Conservation (phyloP, 2,329 filamentous ascomycete species). For the Xylariaceae sp. region DNA sequence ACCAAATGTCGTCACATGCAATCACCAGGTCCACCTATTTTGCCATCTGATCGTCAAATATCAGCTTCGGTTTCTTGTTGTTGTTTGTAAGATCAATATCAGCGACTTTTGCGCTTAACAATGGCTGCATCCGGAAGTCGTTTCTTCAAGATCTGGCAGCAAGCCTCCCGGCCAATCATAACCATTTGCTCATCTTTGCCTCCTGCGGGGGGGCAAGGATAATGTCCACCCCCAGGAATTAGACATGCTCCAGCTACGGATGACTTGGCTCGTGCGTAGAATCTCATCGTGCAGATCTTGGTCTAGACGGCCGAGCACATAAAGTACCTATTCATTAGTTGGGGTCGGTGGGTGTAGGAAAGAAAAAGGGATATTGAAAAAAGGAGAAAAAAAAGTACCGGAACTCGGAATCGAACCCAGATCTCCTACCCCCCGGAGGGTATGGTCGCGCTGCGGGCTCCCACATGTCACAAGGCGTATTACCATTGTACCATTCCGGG, state of each 20-base stretch:
- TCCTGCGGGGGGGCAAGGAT: neutral
- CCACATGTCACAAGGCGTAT: no score
- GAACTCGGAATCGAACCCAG: no score
- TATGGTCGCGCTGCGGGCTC: no score
- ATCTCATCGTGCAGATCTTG: slow-evolving; percentile 8
- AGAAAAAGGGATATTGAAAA: no score
- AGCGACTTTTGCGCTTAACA: slow-evolving; percentile 11
- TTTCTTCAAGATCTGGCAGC: slow-evolving; percentile 12
- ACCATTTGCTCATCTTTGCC: slow-evolving; percentile 10
- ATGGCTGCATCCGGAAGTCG: slow-evolving; percentile 8
- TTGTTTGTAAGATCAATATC: slow-evolving; percentile 13
- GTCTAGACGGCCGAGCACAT: slow-evolving; percentile 9
- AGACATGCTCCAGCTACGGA: slow-evolving; percentile 13
- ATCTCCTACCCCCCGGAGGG: no score
- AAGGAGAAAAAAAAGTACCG: no score
- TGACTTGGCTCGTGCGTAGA: slow-evolving; percentile 11
- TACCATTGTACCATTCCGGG: no score
- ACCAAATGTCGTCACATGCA: slow-evolving; percentile 16
- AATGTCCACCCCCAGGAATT: slow-evolving; percentile 14
- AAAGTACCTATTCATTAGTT: no score
- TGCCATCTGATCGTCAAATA: slow-evolving; percentile 10
- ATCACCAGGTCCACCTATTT: slow-evolving; percentile 14
- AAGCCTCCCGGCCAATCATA: slow-evolving; percentile 15
- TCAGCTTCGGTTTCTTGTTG: slow-evolving; percentile 8
- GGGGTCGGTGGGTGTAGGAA: no score